Conservation (phyloP, 371 early-diverging fungal genomes). For the Apophysomyces variabilis region DNA sequence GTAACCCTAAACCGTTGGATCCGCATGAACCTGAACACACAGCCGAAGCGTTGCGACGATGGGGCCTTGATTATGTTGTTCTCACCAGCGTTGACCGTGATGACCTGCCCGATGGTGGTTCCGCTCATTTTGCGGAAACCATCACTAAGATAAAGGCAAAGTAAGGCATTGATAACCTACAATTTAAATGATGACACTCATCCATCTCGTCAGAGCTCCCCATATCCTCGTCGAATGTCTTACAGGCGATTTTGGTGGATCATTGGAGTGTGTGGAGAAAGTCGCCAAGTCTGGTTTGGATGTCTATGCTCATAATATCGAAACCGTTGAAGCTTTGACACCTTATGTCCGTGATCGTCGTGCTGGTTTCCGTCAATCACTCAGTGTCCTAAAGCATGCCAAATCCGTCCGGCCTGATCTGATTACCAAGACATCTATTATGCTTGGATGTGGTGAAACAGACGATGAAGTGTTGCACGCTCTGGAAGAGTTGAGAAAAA, state of each 20-base stretch:
- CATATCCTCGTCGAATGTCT: constrained; percentile 95
- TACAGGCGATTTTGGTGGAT: constrained; percentile 94
- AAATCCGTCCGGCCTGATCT: constrained; percentile 79
- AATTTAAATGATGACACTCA: no score
- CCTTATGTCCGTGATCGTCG: constrained; percentile 93
- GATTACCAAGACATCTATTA: constrained; percentile 96
- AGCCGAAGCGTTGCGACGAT: constrained; percentile 91
- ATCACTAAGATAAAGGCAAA: constrained; percentile 85
- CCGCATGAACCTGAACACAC: constrained; percentile 94
- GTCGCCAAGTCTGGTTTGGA: constrained; percentile 93
- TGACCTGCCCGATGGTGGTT: constrained; percentile 93
- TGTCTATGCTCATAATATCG: constrained; percentile 98
- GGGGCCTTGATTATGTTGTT: constrained; percentile 98
- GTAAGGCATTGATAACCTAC: constrained; percentile 39
- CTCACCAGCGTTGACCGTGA: constrained; percentile 98
- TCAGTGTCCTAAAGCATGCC: constrained; percentile 87
- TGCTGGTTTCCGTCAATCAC: constrained; percentile 92
- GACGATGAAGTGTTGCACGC: constrained; percentile 92
- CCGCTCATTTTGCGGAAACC: constrained; percentile 93
- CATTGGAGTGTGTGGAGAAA: constrained; percentile 73
- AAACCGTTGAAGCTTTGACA: constrained; percentile 94
- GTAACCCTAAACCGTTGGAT: constrained; percentile 88
- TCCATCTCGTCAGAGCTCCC: constrained; percentile 66
- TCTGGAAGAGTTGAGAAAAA: constrained; percentile 81
- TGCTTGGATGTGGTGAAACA: constrained; percentile 97